A percentile compares a stretch with the other conserved stretches of the same genome.
Conservation (phyloP, 163 green algal species). For the Smithsoniella earleae region DNA sequence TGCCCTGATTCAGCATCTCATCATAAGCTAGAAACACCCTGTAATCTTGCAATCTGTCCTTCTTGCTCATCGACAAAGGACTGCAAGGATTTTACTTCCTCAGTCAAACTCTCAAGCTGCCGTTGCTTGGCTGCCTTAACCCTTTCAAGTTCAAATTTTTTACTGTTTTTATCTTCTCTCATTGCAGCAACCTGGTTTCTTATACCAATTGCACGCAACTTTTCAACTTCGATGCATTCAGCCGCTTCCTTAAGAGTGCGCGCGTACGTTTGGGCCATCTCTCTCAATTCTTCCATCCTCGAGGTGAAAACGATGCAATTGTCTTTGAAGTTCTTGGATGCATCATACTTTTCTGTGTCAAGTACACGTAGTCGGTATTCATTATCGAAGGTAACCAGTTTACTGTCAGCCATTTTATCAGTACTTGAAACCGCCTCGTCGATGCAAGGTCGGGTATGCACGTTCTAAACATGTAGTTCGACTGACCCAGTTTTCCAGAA, state of each 20-base stretch:
- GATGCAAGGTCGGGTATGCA: too few species aligned
- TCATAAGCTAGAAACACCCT: background rate
- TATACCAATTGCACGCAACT: slow-evolving; percentile 8
- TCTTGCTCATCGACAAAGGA: slow-evolving; percentile 17
- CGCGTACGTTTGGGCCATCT: slow-evolving; percentile 4
- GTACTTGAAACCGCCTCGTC: too few species aligned
- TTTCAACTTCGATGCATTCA: background rate
- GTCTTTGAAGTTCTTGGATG: background rate
- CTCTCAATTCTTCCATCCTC: background rate
- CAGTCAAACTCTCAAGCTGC: background rate
- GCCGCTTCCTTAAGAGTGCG: background rate
- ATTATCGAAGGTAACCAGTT: slow-evolving; percentile 7
- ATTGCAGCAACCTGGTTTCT: slow-evolving; percentile 9
- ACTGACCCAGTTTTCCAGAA: too few species aligned
- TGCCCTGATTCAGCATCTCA: background rate
- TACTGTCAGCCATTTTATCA: slow-evolving; percentile 7
- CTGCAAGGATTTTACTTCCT: slow-evolving; percentile 4
- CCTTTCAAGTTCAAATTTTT: background rate
- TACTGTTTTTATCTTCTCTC: background rate
- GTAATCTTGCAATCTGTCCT: slow-evolving; percentile 5
- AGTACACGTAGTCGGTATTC: slow-evolving; percentile 10
- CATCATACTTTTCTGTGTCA: slow-evolving; percentile 9
- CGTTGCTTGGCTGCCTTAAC: slow-evolving; percentile 4
- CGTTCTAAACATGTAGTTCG: too few species aligned
- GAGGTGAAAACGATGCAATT: background rate